Conservation (phyloP, 495 filamentous ascomycete genomes). For the Tuber microsphaerosporum region DNA sequence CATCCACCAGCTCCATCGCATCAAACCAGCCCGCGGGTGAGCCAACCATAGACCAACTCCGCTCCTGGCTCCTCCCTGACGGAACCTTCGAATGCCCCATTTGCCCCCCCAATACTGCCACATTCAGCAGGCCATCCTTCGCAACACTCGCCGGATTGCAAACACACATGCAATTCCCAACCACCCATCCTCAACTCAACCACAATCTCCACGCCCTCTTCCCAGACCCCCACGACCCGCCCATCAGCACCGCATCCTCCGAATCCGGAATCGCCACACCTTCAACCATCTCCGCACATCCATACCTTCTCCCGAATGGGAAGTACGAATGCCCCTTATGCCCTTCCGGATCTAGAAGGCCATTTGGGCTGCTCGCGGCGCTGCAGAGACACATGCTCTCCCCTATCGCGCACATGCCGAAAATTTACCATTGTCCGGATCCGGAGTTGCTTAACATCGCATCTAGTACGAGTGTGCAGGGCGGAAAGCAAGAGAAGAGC, state of each 20-base stretch:
- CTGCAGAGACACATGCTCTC: slow-evolving; percentile 22
- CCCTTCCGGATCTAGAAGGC: neutral
- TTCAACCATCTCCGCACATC: slow-evolving; percentile 5
- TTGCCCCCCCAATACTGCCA: neutral
- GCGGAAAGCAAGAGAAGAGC: slow-evolving; percentile 7
- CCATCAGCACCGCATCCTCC: slow-evolving; percentile 11
- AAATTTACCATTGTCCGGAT: slow-evolving; percentile 30
- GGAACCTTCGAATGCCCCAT: neutral
- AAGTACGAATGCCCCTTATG: slow-evolving; percentile 22
- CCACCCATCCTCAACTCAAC: neutral
- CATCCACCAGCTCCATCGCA: neutral
- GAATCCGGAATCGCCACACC: slow-evolving; percentile 16
- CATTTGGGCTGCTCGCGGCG: slow-evolving; percentile 1
- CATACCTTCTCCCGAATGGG: neutral
- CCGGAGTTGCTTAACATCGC: neutral
- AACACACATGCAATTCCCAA: neutral
- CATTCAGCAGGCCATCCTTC: neutral
- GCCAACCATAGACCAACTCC: neutral
- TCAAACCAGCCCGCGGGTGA: neutral
- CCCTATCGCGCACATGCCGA: slow-evolving; percentile 12
- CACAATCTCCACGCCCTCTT: neutral
- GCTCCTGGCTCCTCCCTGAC: neutral
- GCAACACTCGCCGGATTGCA: neutral
- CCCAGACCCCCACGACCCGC: neutral
- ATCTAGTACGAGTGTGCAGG: neutral